Conservation (phyloP, 176 grass and related monocot genomes). For the Hordeum marinum region DNA sequence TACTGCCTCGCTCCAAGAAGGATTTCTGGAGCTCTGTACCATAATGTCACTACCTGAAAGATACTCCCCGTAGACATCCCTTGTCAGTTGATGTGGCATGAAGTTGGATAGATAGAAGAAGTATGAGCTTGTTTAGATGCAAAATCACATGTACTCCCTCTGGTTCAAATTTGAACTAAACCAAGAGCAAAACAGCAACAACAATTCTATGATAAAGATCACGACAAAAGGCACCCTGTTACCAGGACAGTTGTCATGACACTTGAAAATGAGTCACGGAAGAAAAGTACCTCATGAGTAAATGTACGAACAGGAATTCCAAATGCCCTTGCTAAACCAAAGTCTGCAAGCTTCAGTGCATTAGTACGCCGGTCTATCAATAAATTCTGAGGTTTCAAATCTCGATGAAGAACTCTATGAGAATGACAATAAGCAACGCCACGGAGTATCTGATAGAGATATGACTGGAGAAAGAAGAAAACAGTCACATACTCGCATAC, state of each 20-base stretch:
- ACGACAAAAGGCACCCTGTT: neutral
- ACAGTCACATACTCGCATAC: constrained; percentile 23
- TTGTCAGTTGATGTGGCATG: constrained; percentile 16
- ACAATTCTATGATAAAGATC: neutral
- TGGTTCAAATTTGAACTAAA: too few species aligned
- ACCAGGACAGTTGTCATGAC: neutral
- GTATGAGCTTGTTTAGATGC: neutral
- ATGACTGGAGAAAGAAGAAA: constrained; percentile 64
- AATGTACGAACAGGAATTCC: constrained; percentile 95
- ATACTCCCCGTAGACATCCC: constrained; percentile 19
- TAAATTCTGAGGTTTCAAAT: constrained; percentile 97
- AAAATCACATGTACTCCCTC: neutral
- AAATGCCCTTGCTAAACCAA: constrained; percentile 90
- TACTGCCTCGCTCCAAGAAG: constrained; percentile 82
- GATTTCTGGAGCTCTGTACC: constrained; percentile 96
- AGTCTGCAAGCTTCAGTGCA: constrained; percentile 91
- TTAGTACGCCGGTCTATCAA: constrained; percentile 85
- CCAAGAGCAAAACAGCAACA: neutral
- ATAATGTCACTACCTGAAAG: constrained; percentile 92
- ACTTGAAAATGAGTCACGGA: neutral
- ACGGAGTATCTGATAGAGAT: constrained; percentile 86
- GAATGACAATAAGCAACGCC: constrained; percentile 91
- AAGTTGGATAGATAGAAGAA: neutral
- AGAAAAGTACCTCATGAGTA: constrained; percentile 81
- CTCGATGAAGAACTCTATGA: constrained; percentile 93